Conservation (phyloP, 2,329 filamentous ascomycete species). For the Talaromyces atroroseus region DNA sequence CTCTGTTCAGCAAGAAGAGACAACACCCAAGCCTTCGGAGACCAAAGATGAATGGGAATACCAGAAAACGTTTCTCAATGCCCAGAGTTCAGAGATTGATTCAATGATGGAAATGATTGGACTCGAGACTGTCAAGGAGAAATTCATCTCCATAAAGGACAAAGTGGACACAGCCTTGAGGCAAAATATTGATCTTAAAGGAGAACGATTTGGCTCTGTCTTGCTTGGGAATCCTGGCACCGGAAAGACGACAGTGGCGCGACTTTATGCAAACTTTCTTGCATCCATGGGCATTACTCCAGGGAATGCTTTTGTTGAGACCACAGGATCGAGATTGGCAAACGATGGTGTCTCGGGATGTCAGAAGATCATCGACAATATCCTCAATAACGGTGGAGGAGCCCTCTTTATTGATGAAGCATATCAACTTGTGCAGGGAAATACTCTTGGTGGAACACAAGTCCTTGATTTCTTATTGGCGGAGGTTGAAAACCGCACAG, state of each 20-base stretch:
- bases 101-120: conserved; percentile 65
- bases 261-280: conserved; percentile 63
- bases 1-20: not conserved
- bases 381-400: conserved; percentile 58
- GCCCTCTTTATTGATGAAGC: conserved; percentile 75
- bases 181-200: conserved; percentile 51
- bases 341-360: conserved; percentile 56
- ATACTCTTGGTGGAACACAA: conserved; percentile 52
- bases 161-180: conserved; percentile 56
- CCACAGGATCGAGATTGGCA: conserved; percentile 61
- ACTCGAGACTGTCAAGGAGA: conserved; percentile 61
- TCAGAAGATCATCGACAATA: conserved; percentile 51
- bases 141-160: conserved; percentile 59
- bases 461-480: conserved; percentile 67
- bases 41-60: conserved; percentile 56
- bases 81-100: conserved; percentile 53
- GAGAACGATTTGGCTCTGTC: conserved; percentile 57
- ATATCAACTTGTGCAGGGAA: conserved; percentile 62
- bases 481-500: conserved; percentile 66
- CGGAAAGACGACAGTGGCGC: conserved; percentile 73
- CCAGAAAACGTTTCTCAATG: conserved; percentile 52
- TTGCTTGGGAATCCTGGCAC: conserved; percentile 72
- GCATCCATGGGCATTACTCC: conserved; percentile 57
- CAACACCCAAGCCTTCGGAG: conserved; percentile 14
- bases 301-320: conserved; percentile 58